Evolutionary conservation across 1,284 basidiomycete genomes (phyloP).

Genomic region (Moniliella sp.): DNA sequence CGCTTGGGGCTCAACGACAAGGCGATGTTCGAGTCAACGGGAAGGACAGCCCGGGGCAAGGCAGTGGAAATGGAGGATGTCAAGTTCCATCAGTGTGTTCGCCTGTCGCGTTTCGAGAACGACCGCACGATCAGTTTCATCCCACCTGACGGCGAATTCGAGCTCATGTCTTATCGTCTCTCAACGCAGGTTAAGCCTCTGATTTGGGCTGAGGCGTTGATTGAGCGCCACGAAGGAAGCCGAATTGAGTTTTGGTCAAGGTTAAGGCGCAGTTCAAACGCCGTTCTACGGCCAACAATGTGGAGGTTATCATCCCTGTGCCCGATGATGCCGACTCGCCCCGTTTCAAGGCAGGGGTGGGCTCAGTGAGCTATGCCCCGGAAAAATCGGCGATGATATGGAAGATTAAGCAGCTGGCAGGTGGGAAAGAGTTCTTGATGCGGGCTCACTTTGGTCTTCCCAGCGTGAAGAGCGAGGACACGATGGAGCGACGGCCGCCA

Average conservation of each 20-base stretch:
- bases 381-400: slow-evolving; percentile 33
- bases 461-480: slow-evolving; percentile 38
- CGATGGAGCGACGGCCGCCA: slow-evolving; percentile 63
- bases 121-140: slow-evolving; percentile 98
- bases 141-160: slow-evolving; percentile 94
- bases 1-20: slow-evolving; percentile 91
- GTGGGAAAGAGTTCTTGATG: slow-evolving; percentile 31
- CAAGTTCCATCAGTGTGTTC: slow-evolving; percentile 98
- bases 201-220: slow-evolving; percentile 89
- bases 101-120: slow-evolving; percentile 95
- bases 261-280: slow-evolving; percentile 94
- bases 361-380: slow-evolving; percentile 28
- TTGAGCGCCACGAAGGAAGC: slow-evolving; percentile 78
- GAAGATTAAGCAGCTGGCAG: slow-evolving; percentile 34
- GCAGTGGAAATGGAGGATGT: slow-evolving; percentile 51
- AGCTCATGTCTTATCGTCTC: slow-evolving; percentile 87
- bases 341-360: slow-evolving; percentile 49
- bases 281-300: slow-evolving; percentile 85
- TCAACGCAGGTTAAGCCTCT: slow-evolving; percentile 90
- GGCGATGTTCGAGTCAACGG: slow-evolving; percentile 96
- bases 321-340: slow-evolving; percentile 96
- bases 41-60: slow-evolving; percentile 40
- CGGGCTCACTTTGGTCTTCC: slow-evolving; percentile 32
- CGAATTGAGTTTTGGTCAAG: slow-evolving; percentile 93
- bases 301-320: slow-evolving; percentile 90